Conservation (phyloP, 2,329 filamentous ascomycete species). For the Venturia pyrina region DNA sequence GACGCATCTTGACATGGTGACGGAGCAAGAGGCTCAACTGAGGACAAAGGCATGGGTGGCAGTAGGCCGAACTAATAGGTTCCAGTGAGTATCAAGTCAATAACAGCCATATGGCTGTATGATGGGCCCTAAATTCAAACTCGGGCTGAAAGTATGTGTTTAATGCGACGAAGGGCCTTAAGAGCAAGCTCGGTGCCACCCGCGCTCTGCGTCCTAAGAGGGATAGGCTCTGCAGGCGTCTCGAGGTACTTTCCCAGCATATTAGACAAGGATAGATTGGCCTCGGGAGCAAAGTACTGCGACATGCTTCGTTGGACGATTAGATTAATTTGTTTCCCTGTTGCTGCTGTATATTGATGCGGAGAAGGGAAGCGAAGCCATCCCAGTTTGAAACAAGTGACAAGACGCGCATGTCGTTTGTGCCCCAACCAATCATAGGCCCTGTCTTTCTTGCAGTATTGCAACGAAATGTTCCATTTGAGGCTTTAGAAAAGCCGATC, state of each 20-base stretch:
- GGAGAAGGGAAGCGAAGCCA: neutral
- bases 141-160: neutral
- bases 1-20: constrained; percentile 5
- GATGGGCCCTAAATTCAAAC: neutral
- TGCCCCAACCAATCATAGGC: neutral
- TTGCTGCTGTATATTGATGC: neutral
- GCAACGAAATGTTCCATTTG: neutral
- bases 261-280: neutral
- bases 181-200: constrained; percentile 1
- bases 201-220: neutral
- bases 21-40: neutral
- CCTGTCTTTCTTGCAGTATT: neutral
- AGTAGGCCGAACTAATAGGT: neutral
- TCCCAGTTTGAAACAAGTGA: neutral
- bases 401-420: neutral
- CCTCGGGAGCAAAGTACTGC: neutral
- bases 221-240: neutral
- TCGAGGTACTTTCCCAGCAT: neutral
- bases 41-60: neutral
- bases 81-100: neutral
- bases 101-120: neutral
- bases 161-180: neutral
- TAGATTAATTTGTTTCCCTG: constrained; percentile 9
- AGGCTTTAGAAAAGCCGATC: neutral
- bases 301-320: neutral